Base-by-base conservation (phyloP, 768 basidiomycete genomes). In the Mycena venus region DNA sequence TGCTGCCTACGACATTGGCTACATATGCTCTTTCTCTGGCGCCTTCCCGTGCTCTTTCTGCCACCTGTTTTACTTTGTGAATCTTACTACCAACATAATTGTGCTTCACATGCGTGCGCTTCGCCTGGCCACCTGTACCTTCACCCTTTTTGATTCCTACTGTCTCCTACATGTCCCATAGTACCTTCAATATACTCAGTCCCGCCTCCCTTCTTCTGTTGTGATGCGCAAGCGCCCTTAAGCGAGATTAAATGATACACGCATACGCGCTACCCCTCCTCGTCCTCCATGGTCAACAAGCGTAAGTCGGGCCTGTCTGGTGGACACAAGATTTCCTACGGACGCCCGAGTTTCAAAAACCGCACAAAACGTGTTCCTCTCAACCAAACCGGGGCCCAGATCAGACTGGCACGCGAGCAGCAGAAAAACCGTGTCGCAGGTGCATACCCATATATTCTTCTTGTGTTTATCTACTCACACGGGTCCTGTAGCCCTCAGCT, bases 401-500 rank as follows among this genome's bases (percentile, higher is more conserved):
- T 70, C 5, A 29, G 34, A 21, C 5, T 31, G 23, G 27, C 23
- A 12, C 25, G 21, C 4, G 12, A 44, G 15, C 8, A 12, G 27
- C 40, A 9, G 9, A 40, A 29, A 23, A 3, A 61, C 0, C 60
- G 40, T 1, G 3, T 62, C 19, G 27, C 60, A 31, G 60, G 60
- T 62, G 25, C 19, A 19, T 62, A 29, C n/a, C 23, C 23, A 2
- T 44, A 14, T 3, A 38, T 27, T 19, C 3, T 42, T 44, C 31
- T 38, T 15, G 5, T 31, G 9, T 6, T 38, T 21, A 0, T 44
- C 12, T 10, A 9, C 21, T 51, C 11, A n/a, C n/a, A n/a, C n/a
- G n/a, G n/a, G n/a, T n/a, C n/a, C n/a, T n/a, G n/a, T 40, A 61
- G 68, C 59, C 1, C 34, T 69, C 47, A 69, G 44, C 17, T 61